Base-by-base conservation (phyloP, 805 yeast species). In the Maudiozyma bulderi region DNA sequence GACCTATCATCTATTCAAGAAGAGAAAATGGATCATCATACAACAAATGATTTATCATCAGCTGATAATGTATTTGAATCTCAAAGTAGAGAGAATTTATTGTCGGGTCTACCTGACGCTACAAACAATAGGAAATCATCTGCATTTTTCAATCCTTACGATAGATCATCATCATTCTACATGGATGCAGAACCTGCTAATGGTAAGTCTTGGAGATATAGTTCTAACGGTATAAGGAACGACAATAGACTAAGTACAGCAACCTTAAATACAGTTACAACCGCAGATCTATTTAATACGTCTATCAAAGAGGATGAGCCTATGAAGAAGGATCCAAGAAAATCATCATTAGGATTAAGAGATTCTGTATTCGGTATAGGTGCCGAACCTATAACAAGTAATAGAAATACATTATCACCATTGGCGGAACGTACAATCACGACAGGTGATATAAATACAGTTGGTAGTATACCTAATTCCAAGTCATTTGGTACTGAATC, bases 181-280 rank as follows among this genome's bases (percentile, higher is more conserved):
- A 50, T 64, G 46, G 64, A 65, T 47, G 54, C 61, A 20, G 62
- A 59, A 43, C 68, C 69, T 4, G 62, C 62, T 3, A 65, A 48
- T 60, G 73, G 57, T 71, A 76, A 59, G 58, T 82, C 83, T 5
- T 84, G 90, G 90, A 72, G 89, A 58, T 67, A 67, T 41, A 69
- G 54, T 57, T 50, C 52, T 13, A 33, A 15, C 13, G 46, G 43
- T 15, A 61, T 14, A 57, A 62, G 62, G 62, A 72, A 28, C 29
- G 48, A 44, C 31, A 54, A 53, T 29, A 77, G 91, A 62, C 81
- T 77, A 35, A 83, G 95, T 8, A 72, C 79, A 49, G 77, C 76
- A 38, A 86, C 96, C 0, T 59, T 84, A 50, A 89, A 88, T 30
- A 88, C 96, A 0, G 90, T 90, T 34, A 81, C 90, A 33, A 87